A percentile compares a stretch with the other conserved stretches of the same genome.
Conservation (phyloP, 1,139 yeast species). For the Candida freyschussii region DNA sequence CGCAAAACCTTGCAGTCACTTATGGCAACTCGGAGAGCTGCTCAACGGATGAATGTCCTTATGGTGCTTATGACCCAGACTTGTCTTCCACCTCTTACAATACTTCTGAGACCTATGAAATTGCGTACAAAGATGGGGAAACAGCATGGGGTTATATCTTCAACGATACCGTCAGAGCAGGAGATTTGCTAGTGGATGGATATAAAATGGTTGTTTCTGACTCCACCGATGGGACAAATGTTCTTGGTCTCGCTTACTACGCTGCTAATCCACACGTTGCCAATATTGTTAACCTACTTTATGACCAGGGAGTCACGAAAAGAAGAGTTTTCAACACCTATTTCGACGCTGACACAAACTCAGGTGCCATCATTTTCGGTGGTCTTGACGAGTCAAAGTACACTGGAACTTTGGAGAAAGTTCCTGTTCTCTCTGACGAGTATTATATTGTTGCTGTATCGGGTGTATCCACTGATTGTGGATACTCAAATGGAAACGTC, state of each 20-base stretch:
- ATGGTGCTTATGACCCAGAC: constrained; percentile 43
- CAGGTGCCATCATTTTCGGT: constrained; percentile 52
- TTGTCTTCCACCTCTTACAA: constrained; percentile 37
- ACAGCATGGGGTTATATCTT: constrained; percentile 12
- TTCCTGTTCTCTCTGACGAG: constrained; percentile 8
- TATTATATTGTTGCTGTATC: constrained; percentile 8
- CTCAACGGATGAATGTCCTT: constrained; percentile 21
- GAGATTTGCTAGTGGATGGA: constrained; percentile 9
- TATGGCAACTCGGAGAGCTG: constrained; percentile 3
- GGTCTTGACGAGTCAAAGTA: constrained; percentile 52
- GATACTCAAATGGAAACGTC: constrained; percentile 7
- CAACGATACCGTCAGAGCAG: constrained; percentile 15
- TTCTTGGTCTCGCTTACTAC: constrained; percentile 14
- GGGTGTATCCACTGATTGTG: constrained; percentile 15
- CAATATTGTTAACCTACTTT: constrained; percentile 1
- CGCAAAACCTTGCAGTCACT: constrained; percentile 53
- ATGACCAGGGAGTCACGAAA: constrained; percentile 4
- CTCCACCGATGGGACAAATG: constrained; percentile 6
- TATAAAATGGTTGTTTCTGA: constrained; percentile 5
- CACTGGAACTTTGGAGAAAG: constrained; percentile 36
- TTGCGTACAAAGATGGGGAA: constrained; percentile 17
- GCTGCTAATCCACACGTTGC: constrained; percentile 1
- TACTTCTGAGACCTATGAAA: constrained; percentile 4
- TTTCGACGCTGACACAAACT: constrained; percentile 20
- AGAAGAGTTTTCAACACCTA: constrained; percentile 14